These are phyloP conservation scores for Baorangia bicolor DNA, from an alignment of 768 basidiomycete species.

Conservation along the genomic window DNA sequence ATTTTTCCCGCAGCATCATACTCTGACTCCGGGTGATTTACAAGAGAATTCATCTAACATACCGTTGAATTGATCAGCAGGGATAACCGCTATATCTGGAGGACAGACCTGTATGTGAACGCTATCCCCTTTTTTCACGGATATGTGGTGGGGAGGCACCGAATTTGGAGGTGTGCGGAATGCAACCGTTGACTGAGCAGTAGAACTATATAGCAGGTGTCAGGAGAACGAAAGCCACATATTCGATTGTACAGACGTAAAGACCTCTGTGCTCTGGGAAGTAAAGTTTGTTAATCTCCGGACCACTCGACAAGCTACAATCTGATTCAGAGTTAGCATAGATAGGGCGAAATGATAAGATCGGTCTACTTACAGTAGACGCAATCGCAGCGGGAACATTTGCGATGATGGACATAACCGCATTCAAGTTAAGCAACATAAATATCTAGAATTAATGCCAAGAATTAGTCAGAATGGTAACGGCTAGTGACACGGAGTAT, in stretches of 20 bases:
- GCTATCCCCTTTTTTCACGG: slow-evolving; percentile 44
- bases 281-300: slow-evolving; percentile 63
- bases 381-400: slow-evolving; percentile 73
- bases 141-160: slow-evolving; percentile 24
- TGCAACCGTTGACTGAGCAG: slow-evolving; percentile 53
- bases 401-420: slow-evolving; percentile 72
- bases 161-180: slow-evolving; percentile 48
- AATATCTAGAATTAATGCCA: slow-evolving; percentile 38
- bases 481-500: background rate
- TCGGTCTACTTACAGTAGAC: slow-evolving; percentile 49
- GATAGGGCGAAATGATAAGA: background rate
- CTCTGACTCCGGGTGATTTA: slow-evolving; percentile 44
- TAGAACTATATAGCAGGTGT: slow-evolving; percentile 33
- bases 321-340: slow-evolving; percentile 38
- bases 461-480: background rate
- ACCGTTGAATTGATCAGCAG: slow-evolving; percentile 6
- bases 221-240: slow-evolving; percentile 23
- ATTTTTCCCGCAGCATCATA: slow-evolving; percentile 60
- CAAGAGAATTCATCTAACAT: slow-evolving; percentile 69
- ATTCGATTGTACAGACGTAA: slow-evolving; percentile 42
- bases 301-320: slow-evolving; percentile 63
- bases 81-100: background rate
- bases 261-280: slow-evolving; percentile 45
- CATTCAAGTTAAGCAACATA: slow-evolving; percentile 67
- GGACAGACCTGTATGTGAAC: slow-evolving; percentile 58